A percentile compares a stretch with the other conserved stretches of the same genome.
Evolutionary conservation across 371 early-diverging fungal species (phyloP).

Genomic region (Mortierella sp.): DNA sequence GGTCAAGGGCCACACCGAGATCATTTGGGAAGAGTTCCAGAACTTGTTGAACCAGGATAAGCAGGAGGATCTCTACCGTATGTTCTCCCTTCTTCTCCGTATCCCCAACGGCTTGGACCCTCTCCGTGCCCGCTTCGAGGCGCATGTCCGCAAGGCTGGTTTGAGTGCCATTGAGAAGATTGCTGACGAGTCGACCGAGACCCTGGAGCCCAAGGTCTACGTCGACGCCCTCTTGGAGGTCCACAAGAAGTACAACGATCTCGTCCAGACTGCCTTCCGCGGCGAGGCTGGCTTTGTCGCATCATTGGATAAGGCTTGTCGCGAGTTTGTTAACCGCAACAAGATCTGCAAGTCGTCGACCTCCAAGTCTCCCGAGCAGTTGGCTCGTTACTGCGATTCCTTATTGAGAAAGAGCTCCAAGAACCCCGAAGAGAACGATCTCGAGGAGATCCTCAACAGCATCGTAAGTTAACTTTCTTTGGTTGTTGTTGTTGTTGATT

Average conservation of each 20-base stretch:
- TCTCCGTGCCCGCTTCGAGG: conserved; percentile 84
- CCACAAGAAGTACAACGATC: conserved; percentile 82
- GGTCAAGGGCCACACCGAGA: conserved; percentile 84
- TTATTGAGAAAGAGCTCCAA: conserved; percentile 89
- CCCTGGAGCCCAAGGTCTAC: conserved; percentile 86
- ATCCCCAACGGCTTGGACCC: conserved; percentile 88
- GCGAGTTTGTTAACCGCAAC: conserved; percentile 94
- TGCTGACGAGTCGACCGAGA: conserved; percentile 71
- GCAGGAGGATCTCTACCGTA: conserved; percentile 88
- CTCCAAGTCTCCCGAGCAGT: conserved; percentile 85
- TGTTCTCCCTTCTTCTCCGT: conserved; percentile 86
- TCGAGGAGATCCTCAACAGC: conserved; percentile 89
- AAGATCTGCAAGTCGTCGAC: conserved; percentile 79
- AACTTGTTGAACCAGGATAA: conserved; percentile 87
- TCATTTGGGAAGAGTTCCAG: conserved; percentile 92
- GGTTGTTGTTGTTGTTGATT: background rate
- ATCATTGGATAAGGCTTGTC: conserved; percentile 93
- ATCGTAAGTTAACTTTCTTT: conserved; percentile 68
- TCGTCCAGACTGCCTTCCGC: conserved; percentile 82
- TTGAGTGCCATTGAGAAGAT: conserved; percentile 86
- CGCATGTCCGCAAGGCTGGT: conserved; percentile 89
- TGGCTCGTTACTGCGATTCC: conserved; percentile 89
- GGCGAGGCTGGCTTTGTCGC: conserved; percentile 93
- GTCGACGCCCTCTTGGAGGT: conserved; percentile 86
- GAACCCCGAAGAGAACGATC: conserved; percentile 85